Evolutionary conservation across 371 early-diverging fungal genomes (phyloP), one percentile per base, ranked within the genome.

Genomic region (Rhizopus delemar): DNA sequence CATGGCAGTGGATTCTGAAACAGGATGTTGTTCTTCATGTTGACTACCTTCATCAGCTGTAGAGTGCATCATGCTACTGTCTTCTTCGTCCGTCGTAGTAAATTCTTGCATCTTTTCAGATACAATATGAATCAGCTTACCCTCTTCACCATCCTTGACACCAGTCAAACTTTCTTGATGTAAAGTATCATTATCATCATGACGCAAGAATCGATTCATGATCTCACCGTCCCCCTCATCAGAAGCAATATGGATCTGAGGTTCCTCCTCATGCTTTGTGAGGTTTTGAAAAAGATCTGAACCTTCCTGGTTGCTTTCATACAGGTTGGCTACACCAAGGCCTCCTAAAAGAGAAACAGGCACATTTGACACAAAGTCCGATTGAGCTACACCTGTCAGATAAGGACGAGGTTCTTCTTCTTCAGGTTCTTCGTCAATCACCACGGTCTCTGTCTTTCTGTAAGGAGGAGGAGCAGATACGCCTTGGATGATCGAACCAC

Each of bases 301-400:
- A 39, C 43, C 43, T 9, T 51, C 15, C 16, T 52, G 43, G 5
- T 45, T 51, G 11, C 39, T 32, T n/a, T 43, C 50, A 36, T 29
- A 16, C 1, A 36, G 2, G 3, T 28, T 15, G 11, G 46, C 15
- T 33, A 56, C 55, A 8, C 48, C 22, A 9, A 48, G 9, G 1
- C 9, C 31, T 8, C 29, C 29, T 5, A 48, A 29, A 5, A 28
- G 29, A 16, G 48, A 48, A 15, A 4, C 9, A 29, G 22, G 12
- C 7, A 8, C 9, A 8, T 48, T 29, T 8, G 9, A 13, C 13
- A 43, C 8, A 13, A 29, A 22, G n/a, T 52, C 57, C 4, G 56
- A 36, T 39, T 57, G 57, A 11, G 53, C 48, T 8, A 66, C 66
- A 31, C 66, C 66, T 13, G 66, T 60, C 3, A 66, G 5, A 32